phyloP scores from a whole-genome alignment of 2,329 filamentous ascomycete genomes.

The Beauveria scarabaeidicola region DNA sequence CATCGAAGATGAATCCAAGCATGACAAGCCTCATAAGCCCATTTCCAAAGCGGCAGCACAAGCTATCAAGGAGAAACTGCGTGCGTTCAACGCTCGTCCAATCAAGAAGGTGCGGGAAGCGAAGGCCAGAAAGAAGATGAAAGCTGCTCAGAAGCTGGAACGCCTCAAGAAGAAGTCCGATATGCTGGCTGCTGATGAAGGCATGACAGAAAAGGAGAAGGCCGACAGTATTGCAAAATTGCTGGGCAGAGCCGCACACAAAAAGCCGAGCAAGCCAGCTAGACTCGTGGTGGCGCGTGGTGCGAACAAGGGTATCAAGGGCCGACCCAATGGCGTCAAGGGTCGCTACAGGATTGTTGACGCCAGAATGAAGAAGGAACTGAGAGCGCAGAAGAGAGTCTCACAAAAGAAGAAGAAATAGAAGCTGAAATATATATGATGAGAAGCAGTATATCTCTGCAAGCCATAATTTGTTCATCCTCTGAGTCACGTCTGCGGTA shows the following conservation, averaged over 20 bases:
- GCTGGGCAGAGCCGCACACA: constrained; percentile 72
- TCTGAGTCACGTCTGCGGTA: constrained; percentile 12
- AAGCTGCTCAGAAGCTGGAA: constrained; percentile 81
- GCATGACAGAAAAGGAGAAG: constrained; percentile 94
- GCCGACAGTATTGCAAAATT: constrained; percentile 73
- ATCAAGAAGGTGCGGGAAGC: constrained; percentile 99
- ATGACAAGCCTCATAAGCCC: constrained; percentile 80
- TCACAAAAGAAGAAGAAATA: constrained; percentile 58
- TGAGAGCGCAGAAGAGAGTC: constrained; percentile 73
- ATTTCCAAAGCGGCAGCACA: constrained; percentile 82
- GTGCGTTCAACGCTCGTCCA: constrained; percentile 86
- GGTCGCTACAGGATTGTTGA: constrained; percentile 98
- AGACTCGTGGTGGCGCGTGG: constrained; percentile 86
- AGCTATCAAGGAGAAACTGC: constrained; percentile 90
- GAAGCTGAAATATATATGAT: constrained; percentile 3
- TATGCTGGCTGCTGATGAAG: constrained; percentile 77
- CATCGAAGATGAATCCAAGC: constrained; percentile 78
- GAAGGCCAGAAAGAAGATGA: constrained; percentile 93
- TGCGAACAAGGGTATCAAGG: constrained; percentile 74
- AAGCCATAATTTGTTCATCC: constrained; percentile 3
- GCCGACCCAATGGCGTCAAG: constrained; percentile 84
- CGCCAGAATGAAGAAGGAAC: constrained; percentile 91
- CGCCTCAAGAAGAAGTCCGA: constrained; percentile 98
- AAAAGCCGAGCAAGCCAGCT: constrained; percentile 75
- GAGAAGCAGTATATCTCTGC: constrained; percentile 12